Conservation (phyloP, 768 basidiomycete genomes). For the Lactifluus hygrophoroides region DNA sequence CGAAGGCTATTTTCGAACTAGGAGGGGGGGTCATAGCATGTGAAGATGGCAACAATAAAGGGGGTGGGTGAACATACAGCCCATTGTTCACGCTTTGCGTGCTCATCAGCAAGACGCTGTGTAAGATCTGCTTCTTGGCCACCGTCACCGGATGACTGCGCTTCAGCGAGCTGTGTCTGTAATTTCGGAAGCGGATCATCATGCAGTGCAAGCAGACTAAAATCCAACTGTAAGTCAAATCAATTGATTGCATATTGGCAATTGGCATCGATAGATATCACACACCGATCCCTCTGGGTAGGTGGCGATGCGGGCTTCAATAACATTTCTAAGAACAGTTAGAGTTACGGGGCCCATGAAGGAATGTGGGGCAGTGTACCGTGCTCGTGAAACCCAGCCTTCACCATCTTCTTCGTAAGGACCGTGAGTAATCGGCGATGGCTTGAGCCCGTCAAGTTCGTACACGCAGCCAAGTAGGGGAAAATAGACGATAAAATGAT, state of each 20-base stretch:
- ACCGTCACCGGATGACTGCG: conserved; percentile 29
- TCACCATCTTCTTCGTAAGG: conserved; percentile 54
- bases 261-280: conserved; percentile 14
- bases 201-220: conserved; percentile 83
- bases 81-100: conserved; percentile 71
- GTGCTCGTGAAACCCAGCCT: conserved; percentile 78
- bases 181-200: conserved; percentile 72
- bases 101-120: conserved; percentile 54
- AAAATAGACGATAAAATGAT: conserved; percentile 93
- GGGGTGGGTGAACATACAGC: conserved; percentile 48
- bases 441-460: conserved; percentile 89
- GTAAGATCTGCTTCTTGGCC: conserved; percentile 41
- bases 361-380: conserved; percentile 35
- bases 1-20: conserved; percentile 86
- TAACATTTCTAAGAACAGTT: conserved; percentile 52
- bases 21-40: conserved; percentile 3
- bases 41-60: background rate
- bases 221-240: conserved; percentile 56
- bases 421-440: conserved; percentile 75
- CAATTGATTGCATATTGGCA: no score
- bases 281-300: conserved; percentile 85
- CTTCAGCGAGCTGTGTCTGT: conserved; percentile 48
- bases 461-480: conserved; percentile 79
- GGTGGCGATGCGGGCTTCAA: conserved; percentile 81
- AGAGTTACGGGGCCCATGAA: conserved; percentile 9